Conservation (phyloP, 176 grass and related monocot species). For the Zoysia japonica region DNA sequence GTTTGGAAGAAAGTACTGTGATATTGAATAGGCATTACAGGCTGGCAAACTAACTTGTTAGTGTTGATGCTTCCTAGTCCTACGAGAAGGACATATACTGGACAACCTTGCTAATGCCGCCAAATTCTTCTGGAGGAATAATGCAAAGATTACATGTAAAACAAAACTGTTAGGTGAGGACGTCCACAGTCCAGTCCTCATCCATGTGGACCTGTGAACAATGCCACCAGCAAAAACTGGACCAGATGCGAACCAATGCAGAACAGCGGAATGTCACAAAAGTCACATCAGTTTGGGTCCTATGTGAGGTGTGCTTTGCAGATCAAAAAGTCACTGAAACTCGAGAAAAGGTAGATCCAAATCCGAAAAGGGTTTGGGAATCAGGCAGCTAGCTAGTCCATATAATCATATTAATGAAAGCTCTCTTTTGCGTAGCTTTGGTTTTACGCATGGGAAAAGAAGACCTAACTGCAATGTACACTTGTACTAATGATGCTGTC, state of each 20-base stretch:
- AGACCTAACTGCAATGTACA: conserved; percentile 29
- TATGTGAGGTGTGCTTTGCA: conserved; percentile 48
- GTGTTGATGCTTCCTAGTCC: conserved; percentile 24
- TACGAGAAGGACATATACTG: conserved; percentile 16
- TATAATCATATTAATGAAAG: conserved; percentile 29
- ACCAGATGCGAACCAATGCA: conserved; percentile 34
- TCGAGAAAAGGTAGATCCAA: conserved; percentile 42
- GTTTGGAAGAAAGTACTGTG: conserved; percentile 20
- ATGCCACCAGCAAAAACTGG: conserved; percentile 26
- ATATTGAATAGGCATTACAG: conserved; percentile 3
- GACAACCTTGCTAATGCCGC: conserved; percentile 44
- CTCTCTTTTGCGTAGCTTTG: conserved; percentile 35
- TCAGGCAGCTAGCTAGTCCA: conserved; percentile 8
- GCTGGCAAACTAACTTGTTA: background rate
- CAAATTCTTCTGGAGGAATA: conserved; percentile 21
- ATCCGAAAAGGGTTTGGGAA: conserved; percentile 16
- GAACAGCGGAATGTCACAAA: conserved; percentile 20
- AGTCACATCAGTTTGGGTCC: conserved; percentile 42
- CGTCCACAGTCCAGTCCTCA: background rate
- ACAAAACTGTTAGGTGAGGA: conserved; percentile 47
- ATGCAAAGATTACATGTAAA: conserved; percentile 39
- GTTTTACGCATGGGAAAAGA: conserved; percentile 40
- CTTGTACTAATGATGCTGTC: conserved; percentile 36
- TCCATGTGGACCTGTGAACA: conserved; percentile 1
- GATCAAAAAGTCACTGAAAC: conserved; percentile 24